A percentile compares a stretch with the other conserved stretches of the same genome.
Evolutionary conservation across 2,329 filamentous ascomycete species (phyloP).

Genomic region (Thelonectria discophora): DNA sequence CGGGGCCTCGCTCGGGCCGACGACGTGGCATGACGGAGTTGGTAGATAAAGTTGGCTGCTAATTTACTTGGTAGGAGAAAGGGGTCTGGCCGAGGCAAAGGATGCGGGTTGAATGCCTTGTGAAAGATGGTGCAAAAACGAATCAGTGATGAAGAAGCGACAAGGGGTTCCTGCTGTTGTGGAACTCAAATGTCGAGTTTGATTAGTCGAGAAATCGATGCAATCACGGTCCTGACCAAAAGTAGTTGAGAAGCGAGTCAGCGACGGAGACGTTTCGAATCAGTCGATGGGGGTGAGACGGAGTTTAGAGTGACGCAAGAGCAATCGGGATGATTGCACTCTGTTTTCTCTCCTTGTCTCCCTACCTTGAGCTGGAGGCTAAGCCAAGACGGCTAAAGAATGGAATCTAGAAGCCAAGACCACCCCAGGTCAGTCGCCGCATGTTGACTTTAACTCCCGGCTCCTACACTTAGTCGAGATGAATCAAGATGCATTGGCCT

Average conservation of each 20-base stretch:
- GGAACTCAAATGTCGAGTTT: not conserved
- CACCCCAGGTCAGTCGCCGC: too few relatives aligned
- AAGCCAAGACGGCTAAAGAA: too few relatives aligned
- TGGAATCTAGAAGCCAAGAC: not conserved
- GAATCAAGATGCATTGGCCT: not conserved
- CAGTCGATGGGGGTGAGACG: not conserved
- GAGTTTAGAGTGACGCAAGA: too few relatives aligned
- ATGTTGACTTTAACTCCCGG: too few relatives aligned
- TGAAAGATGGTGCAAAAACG: not conserved
- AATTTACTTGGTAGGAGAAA: too few relatives aligned
- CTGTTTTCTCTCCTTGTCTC: too few relatives aligned
- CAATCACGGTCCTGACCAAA: not conserved
- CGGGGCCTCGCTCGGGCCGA: not conserved
- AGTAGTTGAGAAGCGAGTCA: not conserved
- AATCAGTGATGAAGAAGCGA: not conserved
- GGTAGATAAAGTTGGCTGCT: too few relatives aligned
- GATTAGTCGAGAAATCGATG: not conserved
- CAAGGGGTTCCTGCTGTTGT: not conserved
- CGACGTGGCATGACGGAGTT: not conserved
- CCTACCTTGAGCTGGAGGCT: too few relatives aligned
- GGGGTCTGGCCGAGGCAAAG: not conserved
- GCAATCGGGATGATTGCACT: too few relatives aligned
- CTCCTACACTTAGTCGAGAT: too few relatives aligned
- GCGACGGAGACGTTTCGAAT: not conserved
- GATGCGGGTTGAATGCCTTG: not conserved